phyloP scores from a whole-genome alignment of 2,329 filamentous ascomycete species.

The Nigrospora oryzae region DNA sequence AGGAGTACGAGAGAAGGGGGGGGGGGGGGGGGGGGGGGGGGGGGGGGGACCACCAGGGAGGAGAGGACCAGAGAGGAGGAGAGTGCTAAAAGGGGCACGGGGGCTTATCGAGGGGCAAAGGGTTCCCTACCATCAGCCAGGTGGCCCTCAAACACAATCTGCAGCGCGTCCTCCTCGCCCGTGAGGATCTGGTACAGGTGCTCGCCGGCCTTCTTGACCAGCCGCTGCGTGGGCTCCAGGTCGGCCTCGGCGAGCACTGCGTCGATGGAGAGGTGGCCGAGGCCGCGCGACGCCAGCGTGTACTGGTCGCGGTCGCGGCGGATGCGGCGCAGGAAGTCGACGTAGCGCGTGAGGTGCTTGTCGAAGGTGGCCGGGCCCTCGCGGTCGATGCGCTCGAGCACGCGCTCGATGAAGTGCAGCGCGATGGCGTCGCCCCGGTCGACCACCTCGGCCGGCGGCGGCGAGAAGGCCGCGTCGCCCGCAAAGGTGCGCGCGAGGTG shows the following conservation, averaged over 20 bases:
- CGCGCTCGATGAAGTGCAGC: neutral
- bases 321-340: neutral
- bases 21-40: too few species aligned
- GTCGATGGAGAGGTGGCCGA: neutral
- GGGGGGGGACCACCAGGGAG: too few species aligned
- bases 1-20: too few species aligned
- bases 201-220: conserved; percentile 1
- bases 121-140: neutral
- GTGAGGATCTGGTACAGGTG: neutral
- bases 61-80: too few species aligned
- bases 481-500: neutral
- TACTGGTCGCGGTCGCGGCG: neutral
- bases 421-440: neutral
- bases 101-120: too few species aligned
- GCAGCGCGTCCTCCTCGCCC: neutral
- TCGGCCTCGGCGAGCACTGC: neutral
- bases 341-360: conserved; percentile 1
- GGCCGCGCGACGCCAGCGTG: neutral
- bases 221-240: neutral
- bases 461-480: neutral
- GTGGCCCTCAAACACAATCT: neutral
- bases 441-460: neutral
- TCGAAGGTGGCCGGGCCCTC: neutral
- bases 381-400: neutral
- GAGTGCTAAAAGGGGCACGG: too few species aligned